A percentile compares a stretch with the other conserved stretches of the same genome.
Conservation (phyloP, 306 rosid genomes). For the Ormosia emarginata region DNA sequence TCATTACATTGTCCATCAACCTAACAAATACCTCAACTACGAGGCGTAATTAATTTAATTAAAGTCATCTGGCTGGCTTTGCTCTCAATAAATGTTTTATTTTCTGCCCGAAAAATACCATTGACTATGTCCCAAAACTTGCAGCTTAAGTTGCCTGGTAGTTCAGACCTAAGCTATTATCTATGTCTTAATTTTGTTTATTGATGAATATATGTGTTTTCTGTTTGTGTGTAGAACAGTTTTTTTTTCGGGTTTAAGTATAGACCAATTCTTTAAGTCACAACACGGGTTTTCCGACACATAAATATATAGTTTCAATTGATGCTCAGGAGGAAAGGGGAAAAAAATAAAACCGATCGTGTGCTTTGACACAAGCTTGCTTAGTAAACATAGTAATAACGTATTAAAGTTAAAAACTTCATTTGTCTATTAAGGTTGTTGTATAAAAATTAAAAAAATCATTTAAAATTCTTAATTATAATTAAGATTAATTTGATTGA, state of each 20-base stretch:
- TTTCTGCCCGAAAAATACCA: too few relatives aligned
- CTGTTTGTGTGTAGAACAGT: neutral
- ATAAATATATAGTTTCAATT: neutral
- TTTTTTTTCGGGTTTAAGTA: neutral
- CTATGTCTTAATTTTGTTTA: neutral
- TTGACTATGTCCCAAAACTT: neutral
- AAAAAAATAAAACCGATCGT: neutral
- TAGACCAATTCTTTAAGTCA: neutral
- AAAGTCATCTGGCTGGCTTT: neutral
- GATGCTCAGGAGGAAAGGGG: neutral
- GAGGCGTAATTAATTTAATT: neutral
- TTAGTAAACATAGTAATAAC: neutral
- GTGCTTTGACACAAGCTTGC: neutral
- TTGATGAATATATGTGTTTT: neutral
- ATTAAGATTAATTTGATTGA: too few relatives aligned
- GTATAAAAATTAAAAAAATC: too few relatives aligned
- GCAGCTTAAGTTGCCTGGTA: neutral
- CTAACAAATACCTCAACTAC: neutral
- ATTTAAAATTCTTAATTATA: too few relatives aligned
- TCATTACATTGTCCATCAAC: neutral
- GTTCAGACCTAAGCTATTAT: slow-evolving; percentile 4
- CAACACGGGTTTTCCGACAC: neutral
- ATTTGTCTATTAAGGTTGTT: too few relatives aligned
- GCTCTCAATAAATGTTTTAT: neutral
- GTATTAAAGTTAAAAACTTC: neutral